A percentile compares a stretch with the other conserved stretches of the same genome.
Evolutionary conservation across 805 yeast species (phyloP).

Genomic region (Metschnikowia gruessii): DNA sequence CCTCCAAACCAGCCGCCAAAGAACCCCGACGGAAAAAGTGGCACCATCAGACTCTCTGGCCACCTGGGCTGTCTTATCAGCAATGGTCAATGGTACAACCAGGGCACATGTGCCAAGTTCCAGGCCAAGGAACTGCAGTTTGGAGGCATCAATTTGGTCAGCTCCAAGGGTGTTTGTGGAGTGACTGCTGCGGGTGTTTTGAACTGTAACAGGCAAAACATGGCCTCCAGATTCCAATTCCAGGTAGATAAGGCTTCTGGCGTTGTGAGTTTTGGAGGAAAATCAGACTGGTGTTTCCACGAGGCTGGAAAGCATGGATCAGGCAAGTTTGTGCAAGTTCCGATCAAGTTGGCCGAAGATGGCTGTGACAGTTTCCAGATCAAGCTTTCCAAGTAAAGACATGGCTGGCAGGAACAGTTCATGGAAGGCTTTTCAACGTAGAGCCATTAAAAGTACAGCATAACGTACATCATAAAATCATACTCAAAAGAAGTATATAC

Average conservation of each 20-base stretch:
- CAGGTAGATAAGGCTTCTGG: constrained; percentile 46
- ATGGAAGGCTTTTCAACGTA: too few relatives aligned
- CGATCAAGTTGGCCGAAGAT: constrained; percentile 43
- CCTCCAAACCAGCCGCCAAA: constrained; percentile 19
- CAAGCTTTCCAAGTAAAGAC: constrained; percentile 3
- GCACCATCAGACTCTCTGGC: constrained; percentile 45
- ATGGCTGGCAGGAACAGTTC: too few relatives aligned
- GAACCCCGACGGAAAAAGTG: constrained; percentile 18
- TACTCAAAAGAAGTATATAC: too few relatives aligned
- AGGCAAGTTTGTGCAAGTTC: constrained; percentile 44
- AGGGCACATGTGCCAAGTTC: constrained; percentile 85
- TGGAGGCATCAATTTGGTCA: constrained; percentile 69
- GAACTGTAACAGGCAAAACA: constrained; percentile 15
- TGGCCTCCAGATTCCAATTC: constrained; percentile 49
- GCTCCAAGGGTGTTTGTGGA: constrained; percentile 76
- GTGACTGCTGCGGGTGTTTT: constrained; percentile 14
- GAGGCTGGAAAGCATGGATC: constrained; percentile 16
- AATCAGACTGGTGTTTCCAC: constrained; percentile 61
- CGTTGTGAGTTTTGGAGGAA: constrained; percentile 59
- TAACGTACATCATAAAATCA: too few relatives aligned
- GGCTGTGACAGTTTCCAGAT: constrained; percentile 16
- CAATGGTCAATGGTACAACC: constrained; percentile 79
- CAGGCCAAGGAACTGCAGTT: constrained; percentile 52
- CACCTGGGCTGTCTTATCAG: constrained; percentile 77
- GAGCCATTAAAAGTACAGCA: too few relatives aligned